Conservation (phyloP, 2,329 filamentous ascomycete species). For the Huntiella savannae region DNA sequence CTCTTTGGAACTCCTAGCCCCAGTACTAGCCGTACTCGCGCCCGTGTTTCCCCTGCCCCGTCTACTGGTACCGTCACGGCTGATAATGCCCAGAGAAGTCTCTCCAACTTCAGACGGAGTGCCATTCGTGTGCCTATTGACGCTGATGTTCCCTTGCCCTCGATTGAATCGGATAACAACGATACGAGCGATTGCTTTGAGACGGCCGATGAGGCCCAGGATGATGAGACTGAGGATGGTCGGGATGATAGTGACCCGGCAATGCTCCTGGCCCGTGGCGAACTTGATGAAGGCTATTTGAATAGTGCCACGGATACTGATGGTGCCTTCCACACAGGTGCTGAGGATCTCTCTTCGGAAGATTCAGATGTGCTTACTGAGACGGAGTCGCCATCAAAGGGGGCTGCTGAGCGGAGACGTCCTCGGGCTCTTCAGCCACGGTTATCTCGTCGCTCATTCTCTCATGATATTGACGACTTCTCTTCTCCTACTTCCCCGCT, state of each 20-base stretch:
- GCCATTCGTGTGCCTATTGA: too few species aligned
- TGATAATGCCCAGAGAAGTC: too few species aligned
- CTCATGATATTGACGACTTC: slow-evolving; percentile 48
- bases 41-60: not conserved
- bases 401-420: slow-evolving; percentile 23
- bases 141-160: not conserved
- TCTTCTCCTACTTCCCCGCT: too few species aligned
- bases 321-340: slow-evolving; percentile 90
- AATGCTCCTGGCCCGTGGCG: too few species aligned
- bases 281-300: too few species aligned
- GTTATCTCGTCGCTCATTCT: slow-evolving; percentile 48
- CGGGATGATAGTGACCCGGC: not conserved
- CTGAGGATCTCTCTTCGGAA: slow-evolving; percentile 43
- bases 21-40: not conserved
- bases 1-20: slow-evolving; percentile 10
- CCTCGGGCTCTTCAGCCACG: slow-evolving; percentile 27
- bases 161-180: slow-evolving; percentile 27
- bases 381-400: slow-evolving; percentile 46
- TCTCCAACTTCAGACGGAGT: too few species aligned
- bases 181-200: slow-evolving; percentile 54
- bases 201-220: slow-evolving; percentile 49
- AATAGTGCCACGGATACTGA: slow-evolving; percentile 38
- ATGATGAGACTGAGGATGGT: not conserved
- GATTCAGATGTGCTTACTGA: slow-evolving; percentile 70
- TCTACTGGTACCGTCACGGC: too few species aligned